Base-by-base conservation (phyloP, 805 yeast species). In the Metschnikowia anglica region DNA sequence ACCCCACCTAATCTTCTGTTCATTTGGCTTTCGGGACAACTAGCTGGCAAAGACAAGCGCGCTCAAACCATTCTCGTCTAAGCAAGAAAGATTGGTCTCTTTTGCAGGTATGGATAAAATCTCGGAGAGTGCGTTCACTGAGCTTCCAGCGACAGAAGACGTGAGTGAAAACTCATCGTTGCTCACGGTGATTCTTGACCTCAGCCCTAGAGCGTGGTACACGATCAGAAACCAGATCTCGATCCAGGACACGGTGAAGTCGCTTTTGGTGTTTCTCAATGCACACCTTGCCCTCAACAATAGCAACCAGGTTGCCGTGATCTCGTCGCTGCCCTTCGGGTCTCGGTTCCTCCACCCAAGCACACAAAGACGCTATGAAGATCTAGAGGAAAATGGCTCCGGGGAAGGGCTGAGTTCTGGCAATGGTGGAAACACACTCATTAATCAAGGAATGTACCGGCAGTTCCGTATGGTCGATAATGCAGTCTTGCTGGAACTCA, bases 251-350 rank as follows among this genome's bases (percentile, higher is more conserved):
- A 80, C 84, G 6, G 62, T 85, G 5, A 76, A 84, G 48, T 70
- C 90, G 2, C 57, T 90, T 7, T 63, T 88, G 24, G 88, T 93
- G 18, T 81, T 85, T 55, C 61, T 90, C 39, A 93, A 93, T 61
- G 89, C 95, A 1, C 99, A 93, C 61, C 61, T 93, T 35, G 83
- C 98, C 0, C 72, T 88, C 38, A 87, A 87, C 62, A 86, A 85
- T 52, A 80, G 89, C 27, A 93, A 93, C 61, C 79, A 79, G 56
- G 95, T 91, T 8, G 85, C 93, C 2, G 78, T 91, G 12, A 77
- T 90, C 29, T 85, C 88, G 1, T 83, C 88, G 16, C 85, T 88
- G 51, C 77, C 88, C 1, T 63, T 67, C 11, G 88, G 91, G 0
- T 81, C 95, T 0, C 68, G 70, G 50, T 78, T 85, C 51, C 58